Evolutionary conservation across 148 eudicot species (phyloP), one percentile per base, ranked within the genome.

Genomic region (Silene uniflora): DNA sequence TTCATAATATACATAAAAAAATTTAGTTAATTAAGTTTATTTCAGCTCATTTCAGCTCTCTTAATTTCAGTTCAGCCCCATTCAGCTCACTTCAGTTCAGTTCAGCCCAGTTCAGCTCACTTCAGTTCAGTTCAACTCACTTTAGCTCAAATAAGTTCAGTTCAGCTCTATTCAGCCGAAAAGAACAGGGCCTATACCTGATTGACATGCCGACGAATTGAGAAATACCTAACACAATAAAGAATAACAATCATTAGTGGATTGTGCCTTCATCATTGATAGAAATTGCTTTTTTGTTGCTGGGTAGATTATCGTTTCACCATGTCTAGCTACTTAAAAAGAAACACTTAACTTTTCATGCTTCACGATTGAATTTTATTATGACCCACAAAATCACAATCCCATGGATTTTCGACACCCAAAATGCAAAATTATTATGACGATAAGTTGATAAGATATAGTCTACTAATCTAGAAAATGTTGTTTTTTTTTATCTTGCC

Each of bases 351-450:
- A 29, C 44, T 13, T 24, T 27, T 62, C 67, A 62, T 23, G 23
- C 1, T 25, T 62, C 35, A 25, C 39, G 6, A 62, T 23, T 62
- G 25, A 62, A 62, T 62, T 23, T 3, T 10, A 60, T 19, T 25
- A 27, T 65, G 69, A 65, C 69, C 69, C 69, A 65, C 47, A 29
- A 65, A 65, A 65, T 27, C 19, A n/a, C 69, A 65, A 65, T 16
- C 6, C 0, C 35, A 1, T 13, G 4, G 18, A 13, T 12, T 32
- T 29, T 65, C 4, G 69, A 65, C 69, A 65, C 39, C 46, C 22
- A 27, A 65, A 65, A 16, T 65, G 0, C 46, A 29, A 65, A 65
- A 65, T 65, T 65, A 18, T 65, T 65, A 29, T 65, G 47, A 6
- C 18, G 46, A 65, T 65, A 65, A 65, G 18, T 4, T 65, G 69